Percentiles rank a stretch among this genome's conserved stretches.
phyloP scores from a whole-genome alignment of 139 green algal genomes.

The Yamagishiella unicocca region DNA sequence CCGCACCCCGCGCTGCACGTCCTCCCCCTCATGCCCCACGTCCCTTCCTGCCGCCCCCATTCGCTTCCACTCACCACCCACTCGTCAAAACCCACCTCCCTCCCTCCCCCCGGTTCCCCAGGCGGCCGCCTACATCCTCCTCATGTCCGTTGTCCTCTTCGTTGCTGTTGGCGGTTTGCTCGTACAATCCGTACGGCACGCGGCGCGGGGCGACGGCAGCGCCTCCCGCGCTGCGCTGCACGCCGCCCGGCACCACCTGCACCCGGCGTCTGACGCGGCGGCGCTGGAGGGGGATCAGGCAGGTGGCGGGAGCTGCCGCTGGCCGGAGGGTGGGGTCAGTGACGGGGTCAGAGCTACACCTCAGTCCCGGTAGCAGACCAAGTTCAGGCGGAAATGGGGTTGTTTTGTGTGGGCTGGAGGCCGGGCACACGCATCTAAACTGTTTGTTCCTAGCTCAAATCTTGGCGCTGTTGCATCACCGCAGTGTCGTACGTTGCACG shows the following conservation, averaged over 20 bases:
- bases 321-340: background rate
- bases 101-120: background rate
- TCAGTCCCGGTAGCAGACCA: too few species aligned
- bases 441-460: background rate
- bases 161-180: conserved; percentile 36
- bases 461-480: background rate
- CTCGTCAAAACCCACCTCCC: background rate
- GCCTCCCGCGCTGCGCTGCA: background rate
- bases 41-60: background rate
- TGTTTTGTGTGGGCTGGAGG: background rate
- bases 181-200: conserved; percentile 1
- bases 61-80: background rate
- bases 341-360: background rate
- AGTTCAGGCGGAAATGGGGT: background rate
- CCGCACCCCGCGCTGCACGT: background rate
- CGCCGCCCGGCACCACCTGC: background rate
- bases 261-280: conserved; percentile 25
- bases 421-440: background rate
- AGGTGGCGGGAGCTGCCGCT: background rate
- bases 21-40: background rate
- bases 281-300: background rate
- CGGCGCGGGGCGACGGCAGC: background rate
- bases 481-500: too few species aligned
- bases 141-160: conserved; percentile 10
- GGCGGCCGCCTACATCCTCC: conserved; percentile 34